Evolutionary conservation across 805 yeast species (phyloP), one percentile per base, ranked within the genome.

Genomic region (Grigorovia humatica): DNA sequence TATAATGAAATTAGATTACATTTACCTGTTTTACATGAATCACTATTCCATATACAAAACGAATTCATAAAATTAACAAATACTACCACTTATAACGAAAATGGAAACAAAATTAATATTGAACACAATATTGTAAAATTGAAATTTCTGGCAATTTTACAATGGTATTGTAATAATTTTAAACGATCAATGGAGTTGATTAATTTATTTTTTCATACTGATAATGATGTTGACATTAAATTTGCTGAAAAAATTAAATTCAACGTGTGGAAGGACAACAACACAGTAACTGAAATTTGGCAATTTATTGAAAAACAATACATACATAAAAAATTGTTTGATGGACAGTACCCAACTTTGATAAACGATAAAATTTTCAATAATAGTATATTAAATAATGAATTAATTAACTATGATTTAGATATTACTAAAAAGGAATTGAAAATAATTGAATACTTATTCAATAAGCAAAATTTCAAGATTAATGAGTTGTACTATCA

Each of bases 281-380:
- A 52, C 12, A 41, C 51, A 19, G 46, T 52, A 35, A 56, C 55
- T 42, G 27, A 51, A 43, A 47, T 53, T n/a, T 61, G 64, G 64
- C 59, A 60, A 41, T 57, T 58, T 35, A 59, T 59, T 41, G 56
- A 51, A 41, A 56, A 56, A 45, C 60, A 59, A 40, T 61, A 61
- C 43, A 55, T 57, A 29, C 55, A 59, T 57, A 60, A 61, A 35
- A 60, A 60, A 44, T 44, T 60, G n/a, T 53, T 55, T 29, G 52
- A 52, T 30, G 65, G 65, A 40, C 59, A 60, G 47, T 47, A 56
- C 8, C 65, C 64, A 15, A 50, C 54, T 15, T 50, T 60, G 43
- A 52, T 59, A 19, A 27, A 17, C 6, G 18, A 29, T 18, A 17
- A 19, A n/a, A 11, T 54, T 48, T 48, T 55, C 23, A 54, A 52